Evolutionary conservation across 352 stramenopile genomes (phyloP).

Genomic region (Phytophthora nicotianae): DNA sequence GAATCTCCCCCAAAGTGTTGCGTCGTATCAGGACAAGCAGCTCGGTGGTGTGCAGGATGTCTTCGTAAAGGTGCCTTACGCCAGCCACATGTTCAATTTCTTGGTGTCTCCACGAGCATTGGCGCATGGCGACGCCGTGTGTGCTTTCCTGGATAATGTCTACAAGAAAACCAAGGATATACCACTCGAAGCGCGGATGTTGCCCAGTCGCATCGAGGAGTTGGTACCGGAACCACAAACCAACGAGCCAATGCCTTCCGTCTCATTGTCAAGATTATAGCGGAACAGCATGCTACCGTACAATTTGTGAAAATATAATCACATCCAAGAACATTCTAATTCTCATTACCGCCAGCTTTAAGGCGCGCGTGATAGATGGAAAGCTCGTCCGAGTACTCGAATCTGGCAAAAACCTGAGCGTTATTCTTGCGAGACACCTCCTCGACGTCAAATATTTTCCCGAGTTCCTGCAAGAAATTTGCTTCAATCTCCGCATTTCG

Average conservation of each 20-base stretch:
- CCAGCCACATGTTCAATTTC: slow-evolving; percentile 72
- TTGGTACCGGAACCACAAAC: neutral
- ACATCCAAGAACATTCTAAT: slow-evolving; percentile 8
- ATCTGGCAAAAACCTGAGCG: slow-evolving; percentile 28
- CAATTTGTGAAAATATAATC: slow-evolving; percentile 25
- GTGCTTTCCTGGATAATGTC: slow-evolving; percentile 59
- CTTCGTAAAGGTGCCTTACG: slow-evolving; percentile 57
- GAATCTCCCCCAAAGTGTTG: slow-evolving; percentile 26
- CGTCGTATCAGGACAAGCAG: slow-evolving; percentile 25
- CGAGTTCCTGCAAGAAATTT: slow-evolving; percentile 42
- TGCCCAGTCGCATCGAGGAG: slow-evolving; percentile 15
- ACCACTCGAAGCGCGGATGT: slow-evolving; percentile 32
- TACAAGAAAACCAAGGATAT: slow-evolving; percentile 49
- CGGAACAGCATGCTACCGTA: slow-evolving; percentile 13
- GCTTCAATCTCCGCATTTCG: slow-evolving; percentile 46
- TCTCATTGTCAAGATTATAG: slow-evolving; percentile 32
- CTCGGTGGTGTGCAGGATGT: slow-evolving; percentile 52
- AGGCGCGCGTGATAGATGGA: slow-evolving; percentile 46
- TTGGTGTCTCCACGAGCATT: slow-evolving; percentile 58
- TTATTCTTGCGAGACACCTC: slow-evolving; percentile 26
- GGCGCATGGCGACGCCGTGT: slow-evolving; percentile 58
- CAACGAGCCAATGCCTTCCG: slow-evolving; percentile 1
- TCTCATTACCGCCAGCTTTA: slow-evolving; percentile 22
- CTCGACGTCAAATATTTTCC: slow-evolving; percentile 32
- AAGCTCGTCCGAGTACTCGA: slow-evolving; percentile 51